A percentile compares a stretch with the other conserved stretches of the same genome.
These are phyloP conservation scores for Colletotrichum tanaceti DNA, from an alignment of 2,329 filamentous ascomycete species.

Conservation along the genomic window DNA sequence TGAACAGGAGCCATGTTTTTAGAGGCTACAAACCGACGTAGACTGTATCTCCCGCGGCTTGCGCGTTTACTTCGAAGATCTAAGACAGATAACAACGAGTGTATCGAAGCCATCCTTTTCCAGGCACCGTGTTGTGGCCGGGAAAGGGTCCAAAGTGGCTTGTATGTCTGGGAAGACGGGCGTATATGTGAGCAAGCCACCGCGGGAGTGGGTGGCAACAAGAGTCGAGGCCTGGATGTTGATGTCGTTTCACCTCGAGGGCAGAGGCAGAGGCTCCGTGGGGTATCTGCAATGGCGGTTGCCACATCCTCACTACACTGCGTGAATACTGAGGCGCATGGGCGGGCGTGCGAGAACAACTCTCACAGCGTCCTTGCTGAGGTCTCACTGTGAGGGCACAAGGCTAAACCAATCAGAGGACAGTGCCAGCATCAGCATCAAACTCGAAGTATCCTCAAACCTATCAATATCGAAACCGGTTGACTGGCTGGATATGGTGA, in stretches of 20 bases:
- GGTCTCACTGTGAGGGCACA: background rate
- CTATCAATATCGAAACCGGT: background rate
- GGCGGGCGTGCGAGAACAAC: background rate
- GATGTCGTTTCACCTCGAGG: background rate
- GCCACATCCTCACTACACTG: background rate
- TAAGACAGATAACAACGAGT: too few relatives aligned
- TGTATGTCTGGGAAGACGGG: background rate
- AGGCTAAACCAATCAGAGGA: background rate
- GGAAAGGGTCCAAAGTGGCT: background rate
- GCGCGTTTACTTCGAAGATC: background rate
- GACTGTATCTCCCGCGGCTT: background rate
- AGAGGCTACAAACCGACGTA: background rate
- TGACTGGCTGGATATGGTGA: background rate
- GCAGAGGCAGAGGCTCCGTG: slow-evolving; percentile 2
- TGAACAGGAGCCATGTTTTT: background rate
- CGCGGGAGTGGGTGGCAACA: background rate
- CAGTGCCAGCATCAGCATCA: background rate
- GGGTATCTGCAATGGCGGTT: background rate
- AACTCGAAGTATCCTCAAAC: background rate
- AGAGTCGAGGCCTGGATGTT: background rate
- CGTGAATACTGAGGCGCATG: background rate
- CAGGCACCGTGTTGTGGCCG: background rate
- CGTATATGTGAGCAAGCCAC: too few relatives aligned
- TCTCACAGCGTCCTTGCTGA: background rate
- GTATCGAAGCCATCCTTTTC: too few relatives aligned